Base-by-base conservation (phyloP, 768 basidiomycete genomes). In the Mycena venus region DNA sequence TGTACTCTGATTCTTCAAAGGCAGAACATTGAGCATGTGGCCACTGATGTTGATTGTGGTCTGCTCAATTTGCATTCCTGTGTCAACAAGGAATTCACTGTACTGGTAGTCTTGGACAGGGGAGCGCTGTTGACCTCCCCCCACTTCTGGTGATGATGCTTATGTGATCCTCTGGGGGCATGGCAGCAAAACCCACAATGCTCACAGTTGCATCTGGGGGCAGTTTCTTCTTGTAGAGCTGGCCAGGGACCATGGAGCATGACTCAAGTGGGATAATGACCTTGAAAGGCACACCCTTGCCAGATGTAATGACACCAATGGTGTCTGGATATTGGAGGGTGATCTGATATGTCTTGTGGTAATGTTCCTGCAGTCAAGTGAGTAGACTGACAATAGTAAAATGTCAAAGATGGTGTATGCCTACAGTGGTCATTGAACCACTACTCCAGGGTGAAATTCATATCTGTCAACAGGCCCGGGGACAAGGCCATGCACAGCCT, bases 151-250 rank as follows among this genome's bases (percentile, higher is more conserved):
- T 75, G 14, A 79, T 75, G 9, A 15, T 67, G 6, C 77, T 74
- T 0, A 86, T 79, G 17, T 87, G 82, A 0, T 78, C 80, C 0
- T 70, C 69, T 0, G 88, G 88, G 25, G 75, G 83, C 64, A 85
- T 79, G 0, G 83, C 83, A 0, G 87, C 78, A 51, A 87, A 86
- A 0, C 77, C 74, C 0, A 89, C 83, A 77, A 87, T 84, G 3
- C 75, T 56, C 14, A 79, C 78, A 10, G 86, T 83, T 32, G 80
- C 70, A 12, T 85, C 82, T 0, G 75, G 79, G 0, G 84, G 82
- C 5, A 89, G 64, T 70, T 82, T 86, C 65, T 82, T 83, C 38
- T 78, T 85, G 75, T 83, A 89, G 1, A 86, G 74, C 56, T 89
- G 88, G 3, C 84, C 80, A 0, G 83, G 81, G 0, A 80, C 65